phyloP scores from a whole-genome alignment of 177 flowering plant genomes.

The Tripterygium wilfordii region DNA sequence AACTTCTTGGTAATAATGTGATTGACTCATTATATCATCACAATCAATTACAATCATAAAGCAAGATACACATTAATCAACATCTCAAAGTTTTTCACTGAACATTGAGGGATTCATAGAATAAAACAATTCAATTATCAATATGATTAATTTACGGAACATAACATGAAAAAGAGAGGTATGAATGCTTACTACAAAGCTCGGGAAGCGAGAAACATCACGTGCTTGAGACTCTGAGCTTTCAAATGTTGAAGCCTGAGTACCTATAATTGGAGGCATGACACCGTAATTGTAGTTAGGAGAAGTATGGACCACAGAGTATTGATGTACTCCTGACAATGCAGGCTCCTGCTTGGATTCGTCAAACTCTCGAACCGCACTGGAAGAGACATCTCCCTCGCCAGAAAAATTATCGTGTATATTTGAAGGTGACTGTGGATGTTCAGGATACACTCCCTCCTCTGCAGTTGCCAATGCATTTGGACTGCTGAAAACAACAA shows the following conservation, averaged over 20 bases:
- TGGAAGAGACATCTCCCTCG: slow-evolving; percentile 41
- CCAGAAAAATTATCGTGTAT: slow-evolving; percentile 36
- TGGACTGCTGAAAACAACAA: slow-evolving; percentile 38
- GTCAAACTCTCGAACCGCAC: slow-evolving; percentile 31
- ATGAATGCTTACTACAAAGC: slow-evolving; percentile 57
- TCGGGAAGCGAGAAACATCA: slow-evolving; percentile 58
- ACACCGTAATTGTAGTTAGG: slow-evolving; percentile 57
- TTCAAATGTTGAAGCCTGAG: slow-evolving; percentile 57
- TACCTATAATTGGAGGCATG: slow-evolving; percentile 51
- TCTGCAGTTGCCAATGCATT: slow-evolving; percentile 29
- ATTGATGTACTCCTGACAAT: slow-evolving; percentile 48
- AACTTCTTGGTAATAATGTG: no score
- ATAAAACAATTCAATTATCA: no score
- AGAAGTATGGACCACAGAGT: slow-evolving; percentile 47
- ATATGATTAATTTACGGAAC: no score
- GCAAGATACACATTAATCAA: no score
- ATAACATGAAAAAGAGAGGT: no score
- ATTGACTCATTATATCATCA: no score
- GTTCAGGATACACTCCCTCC: no score
- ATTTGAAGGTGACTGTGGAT: slow-evolving; percentile 39
- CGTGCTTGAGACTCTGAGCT: slow-evolving; percentile 67
- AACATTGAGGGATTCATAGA: no score
- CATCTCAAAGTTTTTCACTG: no score
- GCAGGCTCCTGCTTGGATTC: slow-evolving; percentile 52
- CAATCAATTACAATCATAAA: no score